Conservation (phyloP, 2,329 filamentous ascomycete species). For the Scolecobasidium constrictum region DNA sequence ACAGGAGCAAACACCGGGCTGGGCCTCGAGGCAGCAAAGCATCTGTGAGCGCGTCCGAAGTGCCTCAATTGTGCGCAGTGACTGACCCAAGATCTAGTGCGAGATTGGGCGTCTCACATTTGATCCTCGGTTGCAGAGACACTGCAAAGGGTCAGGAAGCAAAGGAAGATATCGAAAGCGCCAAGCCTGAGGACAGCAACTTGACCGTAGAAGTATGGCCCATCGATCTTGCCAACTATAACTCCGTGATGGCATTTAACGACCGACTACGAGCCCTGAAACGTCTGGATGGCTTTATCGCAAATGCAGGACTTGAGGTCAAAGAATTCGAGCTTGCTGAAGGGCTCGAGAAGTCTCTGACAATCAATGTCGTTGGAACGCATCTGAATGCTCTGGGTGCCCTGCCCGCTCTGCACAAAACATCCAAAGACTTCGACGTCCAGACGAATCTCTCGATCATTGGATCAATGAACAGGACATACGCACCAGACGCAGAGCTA, state of each 20-base stretch:
- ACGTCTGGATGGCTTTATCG: conserved; percentile 24
- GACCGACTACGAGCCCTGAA: conserved; percentile 15
- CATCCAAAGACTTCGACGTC: background rate
- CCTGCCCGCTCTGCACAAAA: conserved; percentile 16
- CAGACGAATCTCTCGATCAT: background rate
- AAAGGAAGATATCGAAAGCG: conserved; percentile 22
- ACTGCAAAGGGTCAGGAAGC: conserved; percentile 35
- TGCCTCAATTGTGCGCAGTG: no score
- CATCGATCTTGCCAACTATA: conserved; percentile 31
- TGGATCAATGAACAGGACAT: no score
- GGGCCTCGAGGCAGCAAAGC: background rate
- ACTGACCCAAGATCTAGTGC: no score
- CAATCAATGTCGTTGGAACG: conserved; percentile 29
- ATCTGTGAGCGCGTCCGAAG: no score
- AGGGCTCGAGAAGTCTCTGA: conserved; percentile 22
- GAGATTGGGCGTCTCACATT: conserved; percentile 25
- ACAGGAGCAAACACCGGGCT: background rate
- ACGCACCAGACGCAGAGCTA: background rate
- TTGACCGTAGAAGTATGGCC: conserved; percentile 26
- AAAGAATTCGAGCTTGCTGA: conserved; percentile 16
- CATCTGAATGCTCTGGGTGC: conserved; percentile 22
- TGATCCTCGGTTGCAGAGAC: conserved; percentile 36
- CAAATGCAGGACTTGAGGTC: conserved; percentile 27
- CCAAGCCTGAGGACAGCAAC: background rate
- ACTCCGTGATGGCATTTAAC: conserved; percentile 25